A percentile compares a stretch with the other conserved stretches of the same genome.
These are phyloP conservation scores for Albatrellus ellisii DNA, from an alignment of 768 basidiomycete genomes.

Conservation along the genomic window DNA sequence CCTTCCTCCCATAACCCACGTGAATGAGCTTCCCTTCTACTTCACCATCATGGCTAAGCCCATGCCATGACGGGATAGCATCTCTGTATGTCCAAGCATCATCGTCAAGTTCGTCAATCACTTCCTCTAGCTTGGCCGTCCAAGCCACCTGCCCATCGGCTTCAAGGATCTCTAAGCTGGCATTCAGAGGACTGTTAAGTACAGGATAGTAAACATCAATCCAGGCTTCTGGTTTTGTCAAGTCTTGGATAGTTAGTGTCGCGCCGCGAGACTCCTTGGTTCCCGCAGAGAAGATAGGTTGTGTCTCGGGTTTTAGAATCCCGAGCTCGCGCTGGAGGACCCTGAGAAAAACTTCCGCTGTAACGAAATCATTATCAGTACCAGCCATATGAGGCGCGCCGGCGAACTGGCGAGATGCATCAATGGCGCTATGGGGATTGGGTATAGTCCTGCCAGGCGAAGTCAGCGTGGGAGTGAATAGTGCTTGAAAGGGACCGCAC, in stretches of 20 bases:
- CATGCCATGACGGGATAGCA: constrained; percentile 77
- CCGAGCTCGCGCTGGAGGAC: constrained; percentile 57
- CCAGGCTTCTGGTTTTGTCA: constrained; percentile 53
- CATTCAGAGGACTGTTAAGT: constrained; percentile 65
- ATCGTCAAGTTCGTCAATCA: constrained; percentile 51
- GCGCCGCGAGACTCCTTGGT: constrained; percentile 51
- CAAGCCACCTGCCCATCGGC: constrained; percentile 41
- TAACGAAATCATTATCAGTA: constrained; percentile 37
- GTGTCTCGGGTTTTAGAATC: constrained; percentile 25
- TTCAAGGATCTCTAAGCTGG: constrained; percentile 52
- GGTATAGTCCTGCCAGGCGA: constrained; percentile 31
- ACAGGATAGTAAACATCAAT: constrained; percentile 84
- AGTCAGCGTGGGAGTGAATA: not conserved
- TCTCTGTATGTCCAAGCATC: constrained; percentile 56
- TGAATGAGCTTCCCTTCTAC: constrained; percentile 62
- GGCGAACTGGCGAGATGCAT: constrained; percentile 38
- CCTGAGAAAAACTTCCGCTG: constrained; percentile 52
- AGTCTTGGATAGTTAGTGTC: constrained; percentile 37
- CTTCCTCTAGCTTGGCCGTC: constrained; percentile 63
- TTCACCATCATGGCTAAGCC: constrained; percentile 64
- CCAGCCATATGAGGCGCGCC: constrained; percentile 51
- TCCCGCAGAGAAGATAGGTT: constrained; percentile 62
- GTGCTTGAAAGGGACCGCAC: constrained; percentile 18
- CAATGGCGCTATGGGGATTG: constrained; percentile 32
- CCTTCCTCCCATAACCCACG: constrained; percentile 68